Evolutionary conservation across 352 stramenopile genomes (phyloP), one percentile per base, ranked within the genome.

Genomic region (Phytophthora rubi): DNA sequence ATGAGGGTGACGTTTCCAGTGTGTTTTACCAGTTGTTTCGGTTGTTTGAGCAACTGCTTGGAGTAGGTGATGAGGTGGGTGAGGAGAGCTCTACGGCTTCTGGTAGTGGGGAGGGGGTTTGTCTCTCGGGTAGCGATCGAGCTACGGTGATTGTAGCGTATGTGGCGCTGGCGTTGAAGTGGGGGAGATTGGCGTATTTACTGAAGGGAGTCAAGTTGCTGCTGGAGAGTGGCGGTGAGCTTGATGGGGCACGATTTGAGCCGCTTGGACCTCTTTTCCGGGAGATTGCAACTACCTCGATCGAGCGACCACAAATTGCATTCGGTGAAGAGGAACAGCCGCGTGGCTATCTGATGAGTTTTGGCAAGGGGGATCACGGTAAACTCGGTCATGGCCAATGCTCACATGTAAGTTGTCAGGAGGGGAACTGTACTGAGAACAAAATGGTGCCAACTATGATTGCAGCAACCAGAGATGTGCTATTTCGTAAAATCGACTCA

Each of bases 381-480:
- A 94, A 96, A 35, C 78, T 96, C 0, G 88, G 88, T 2, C 88
- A 94, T 54, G 88, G 88, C 0, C 84, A 88, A 53, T 96, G 88
- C 52, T 80, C 62, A 1, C 88, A 94, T 54, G 52, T 74, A 4
- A 71, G 76, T 1, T 96, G 88, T 33, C 60, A 86, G 15, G 88
- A 96, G 26, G 79, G 78, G 2, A 93, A 94, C 32, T 96, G 88
- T 53, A 94, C 87, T 0, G 88, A 96, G 60, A 96, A 96, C 74
- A 96, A 96, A 55, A 74, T 42, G 30, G 68, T 81, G 0, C 86
- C 88, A 2, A 94, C 85, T 6, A 71, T 91, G 45, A 77, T 96
- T 62, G 72, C 65, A 1, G 81, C 85, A 1, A 91, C 77, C 2
- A 75, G 69, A 10, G 85, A 85, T 32, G 23, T 85, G 12, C 49